Conservation (phyloP, 345 rosid species). For the Pistacia integerrima region DNA sequence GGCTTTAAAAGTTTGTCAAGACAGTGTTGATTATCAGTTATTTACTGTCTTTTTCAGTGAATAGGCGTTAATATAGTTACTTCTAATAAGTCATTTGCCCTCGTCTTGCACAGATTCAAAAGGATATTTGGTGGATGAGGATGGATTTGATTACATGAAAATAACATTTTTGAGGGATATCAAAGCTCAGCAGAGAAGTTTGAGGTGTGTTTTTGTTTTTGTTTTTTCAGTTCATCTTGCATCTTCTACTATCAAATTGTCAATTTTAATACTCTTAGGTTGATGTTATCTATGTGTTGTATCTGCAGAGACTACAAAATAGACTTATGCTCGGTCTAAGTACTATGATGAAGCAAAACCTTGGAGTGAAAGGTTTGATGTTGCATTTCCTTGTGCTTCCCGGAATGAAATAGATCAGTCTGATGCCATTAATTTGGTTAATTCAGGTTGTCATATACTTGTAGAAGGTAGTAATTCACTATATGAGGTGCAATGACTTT, state of each 20-base stretch:
- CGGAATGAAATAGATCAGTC: slow-evolving; percentile 96
- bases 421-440: slow-evolving; percentile 90
- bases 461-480: slow-evolving; percentile 73
- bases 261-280: slow-evolving; percentile 4
- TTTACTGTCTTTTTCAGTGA: background rate
- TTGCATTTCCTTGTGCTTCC: slow-evolving; percentile 93
- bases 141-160: too few relatives aligned
- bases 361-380: slow-evolving; percentile 94
- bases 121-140: slow-evolving; percentile 97
- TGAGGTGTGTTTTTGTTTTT: too few relatives aligned
- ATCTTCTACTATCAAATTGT: slow-evolving; percentile 5
- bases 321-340: slow-evolving; percentile 96
- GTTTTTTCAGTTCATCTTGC: background rate
- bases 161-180: too few relatives aligned
- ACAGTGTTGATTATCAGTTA: background rate
- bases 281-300: slow-evolving; percentile 18
- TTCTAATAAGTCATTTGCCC: slow-evolving; percentile 19
- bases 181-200: too few relatives aligned
- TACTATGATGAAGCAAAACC: slow-evolving; percentile 97
- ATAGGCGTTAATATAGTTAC: background rate
- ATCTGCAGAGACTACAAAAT: slow-evolving; percentile 85
- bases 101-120: slow-evolving; percentile 69
- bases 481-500: slow-evolving; percentile 8
- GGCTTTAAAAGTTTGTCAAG: slow-evolving; percentile 20
- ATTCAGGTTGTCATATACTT: slow-evolving; percentile 82